Evolutionary conservation across 352 stramenopile genomes (phyloP).

Genomic region (Globisporangium perplexum): DNA sequence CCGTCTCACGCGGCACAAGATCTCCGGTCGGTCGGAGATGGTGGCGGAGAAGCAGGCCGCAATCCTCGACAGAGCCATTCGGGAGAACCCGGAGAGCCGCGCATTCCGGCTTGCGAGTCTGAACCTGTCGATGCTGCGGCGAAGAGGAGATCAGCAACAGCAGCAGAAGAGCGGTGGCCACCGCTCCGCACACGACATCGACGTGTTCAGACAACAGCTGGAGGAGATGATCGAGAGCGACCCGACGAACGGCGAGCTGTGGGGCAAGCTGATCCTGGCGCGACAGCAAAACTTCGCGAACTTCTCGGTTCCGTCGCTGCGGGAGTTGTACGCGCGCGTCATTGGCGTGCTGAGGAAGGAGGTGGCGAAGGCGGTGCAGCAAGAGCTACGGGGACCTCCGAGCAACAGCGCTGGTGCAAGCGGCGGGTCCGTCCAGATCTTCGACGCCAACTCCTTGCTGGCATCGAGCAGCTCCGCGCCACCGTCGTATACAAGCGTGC

Average conservation of each 20-base stretch:
- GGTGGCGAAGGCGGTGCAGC: conserved; percentile 8
- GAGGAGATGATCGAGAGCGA: conserved; percentile 51
- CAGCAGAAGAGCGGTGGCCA: conserved; percentile 4
- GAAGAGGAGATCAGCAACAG: background rate
- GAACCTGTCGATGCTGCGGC: conserved; percentile 33
- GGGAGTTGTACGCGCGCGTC: conserved; percentile 65
- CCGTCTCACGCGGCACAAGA: conserved; percentile 23
- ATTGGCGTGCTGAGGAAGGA: conserved; percentile 42
- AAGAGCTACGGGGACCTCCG: background rate
- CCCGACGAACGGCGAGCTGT: conserved; percentile 40
- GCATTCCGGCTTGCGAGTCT: conserved; percentile 43
- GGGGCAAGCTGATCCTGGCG: conserved; percentile 44
- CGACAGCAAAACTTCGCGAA: conserved; percentile 57
- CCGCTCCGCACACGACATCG: conserved; percentile 17
- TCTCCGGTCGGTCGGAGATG: conserved; percentile 11
- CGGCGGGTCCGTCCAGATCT: conserved; percentile 19
- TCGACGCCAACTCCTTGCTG: conserved; percentile 21
- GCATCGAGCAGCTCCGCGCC: background rate
- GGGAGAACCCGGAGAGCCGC: conserved; percentile 37
- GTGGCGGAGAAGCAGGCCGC: conserved; percentile 60
- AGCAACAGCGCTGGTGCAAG: background rate
- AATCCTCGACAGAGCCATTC: conserved; percentile 51
- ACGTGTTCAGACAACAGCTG: conserved; percentile 26
- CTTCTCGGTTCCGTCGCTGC: conserved; percentile 65
- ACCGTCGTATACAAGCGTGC: background rate